Base-by-base conservation (phyloP, 768 basidiomycete genomes). In the Podaxis sp. region DNA sequence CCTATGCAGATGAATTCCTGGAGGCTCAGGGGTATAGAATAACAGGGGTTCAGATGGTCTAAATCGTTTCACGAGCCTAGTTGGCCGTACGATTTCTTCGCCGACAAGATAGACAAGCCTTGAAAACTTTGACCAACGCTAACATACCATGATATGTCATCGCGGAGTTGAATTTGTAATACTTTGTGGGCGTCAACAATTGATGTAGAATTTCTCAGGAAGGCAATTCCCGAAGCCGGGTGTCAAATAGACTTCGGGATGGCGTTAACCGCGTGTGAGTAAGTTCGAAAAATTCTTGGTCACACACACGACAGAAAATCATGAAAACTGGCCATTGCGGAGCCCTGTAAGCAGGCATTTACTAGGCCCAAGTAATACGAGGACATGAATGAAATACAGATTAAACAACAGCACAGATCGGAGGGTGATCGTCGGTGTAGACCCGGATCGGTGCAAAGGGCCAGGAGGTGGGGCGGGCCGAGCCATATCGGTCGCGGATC, bases 401-500 rank as follows among this genome's bases (percentile, higher is more conserved):
- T 28, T 38, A n/a, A 48, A 28, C 11, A 49, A 30, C 20, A 20
- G 20, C 11, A 46, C 46, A 62, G 37, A 62, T 62, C 60, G 52
- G 60, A 26, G 60, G 60, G 38, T 36, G 60, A 62, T 62, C 55
- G 55, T 62, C 61, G 54, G 61, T 46, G 46, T 48, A 62, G 54
- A 49, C 26, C 56, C 61, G 55, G 61, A 62, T 62, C 61, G 61
- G 33, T 49, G 17, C 17, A 41, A 24, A 48, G 33, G 17, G 46
- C 44, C 61, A 56, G 44, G 52, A 62, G 41, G 54, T 62, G 55
- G 55, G 55, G 46, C 61, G 49, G 49, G 40, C 12, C 52, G 28
- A 62, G 22, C 61, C 55, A 62, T 62, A 62, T 62, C 61, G 61
- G 61, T 62, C 55, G 22, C 26, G 48, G 61, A 62, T 62, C 61